Base-by-base conservation (phyloP, 768 basidiomycete genomes). In the Rhodocollybia butyracea region DNA sequence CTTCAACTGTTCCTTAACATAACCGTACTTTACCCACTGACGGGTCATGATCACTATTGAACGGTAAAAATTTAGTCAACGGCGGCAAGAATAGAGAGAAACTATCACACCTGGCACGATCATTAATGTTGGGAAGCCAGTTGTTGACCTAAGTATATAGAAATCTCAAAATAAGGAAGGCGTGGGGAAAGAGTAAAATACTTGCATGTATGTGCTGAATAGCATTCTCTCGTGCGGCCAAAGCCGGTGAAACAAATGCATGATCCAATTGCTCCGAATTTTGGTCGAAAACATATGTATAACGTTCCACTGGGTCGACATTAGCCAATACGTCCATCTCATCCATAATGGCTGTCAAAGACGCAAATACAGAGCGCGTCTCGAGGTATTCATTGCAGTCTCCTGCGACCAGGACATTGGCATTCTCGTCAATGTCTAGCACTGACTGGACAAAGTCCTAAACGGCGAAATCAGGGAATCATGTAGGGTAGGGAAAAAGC, bases 21-120 rank as follows among this genome's bases (percentile, higher is more conserved):
- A 85, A 63, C 50, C 70, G 71, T 48, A 85, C 66, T 48, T 67
- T 69, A 26, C 74, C 81, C 8, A 84, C 80, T 7, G 77, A 80
- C 31, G 84, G 84, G 67, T 86, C 84, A 58, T 86, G 83, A 62
- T 85, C 83, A 55, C 81, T n/a, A n/a, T n/a, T n/a, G n/a, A n/a
- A n/a, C n/a, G n/a, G n/a, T n/a, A n/a, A n/a, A n/a, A n/a, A n/a
- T n/a, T n/a, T n/a, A n/a, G n/a, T n/a, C n/a, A n/a, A n/a, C n/a
- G n/a, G n/a, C n/a, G n/a, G n/a, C n/a, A n/a, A n/a, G n/a, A n/a
- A n/a, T n/a, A n/a, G n/a, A n/a, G n/a, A n/a, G n/a, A n/a, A n/a
- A n/a, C n/a, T n/a, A n/a, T n/a, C n/a, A n/a, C n/a, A n/a, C n/a
- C n/a, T 83, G 38, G 77, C 70, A 13, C 81, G 71, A 27, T 62